Evolutionary conservation across 163 green algal genomes (phyloP), one percentile per base, ranked within the genome.

Genomic region (Volvox carteri): DNA sequence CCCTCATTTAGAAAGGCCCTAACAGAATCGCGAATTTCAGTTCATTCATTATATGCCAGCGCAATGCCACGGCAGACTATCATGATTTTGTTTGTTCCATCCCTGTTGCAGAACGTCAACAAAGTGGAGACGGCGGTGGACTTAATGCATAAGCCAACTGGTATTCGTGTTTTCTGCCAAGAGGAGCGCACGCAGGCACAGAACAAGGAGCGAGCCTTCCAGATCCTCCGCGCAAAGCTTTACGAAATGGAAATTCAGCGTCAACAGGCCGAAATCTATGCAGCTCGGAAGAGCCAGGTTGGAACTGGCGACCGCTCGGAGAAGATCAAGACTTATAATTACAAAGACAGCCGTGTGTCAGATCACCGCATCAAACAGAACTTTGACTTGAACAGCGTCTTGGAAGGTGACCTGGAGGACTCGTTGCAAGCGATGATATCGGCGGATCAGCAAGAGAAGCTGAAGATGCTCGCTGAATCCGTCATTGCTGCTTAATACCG

Each of bases 321-420:
- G 94, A 99, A 99, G 94, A 99, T 99, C 93, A 98, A 98, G 85
- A 99, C 98, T 0, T 99, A 99, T 93, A 99, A 99, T 93, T 99
- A 97, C 93, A 99, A 99, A 90, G 98, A 99, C 91, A 97, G 90
- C 56, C 94, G 98, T 37, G 95, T 99, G 81, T 97, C 93, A 68
- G 98, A 99, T 90, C 98, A 99, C 93, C 94, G 98, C 60, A 92
- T 97, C 21, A 99, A 99, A 90, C 74, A 94, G 41, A 99, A 99
- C 93, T 99, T 96, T 84, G 96, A 99, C 88, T 93, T 99, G 23
- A 95, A 96, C 79, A 96, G 95, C 83, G 42, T 92, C n/a, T 41
- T 92, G 50, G 87, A 92, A 42, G 86, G 92, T 48, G 84, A 62
- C 73, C 58, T 75, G 72, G 60, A 86, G 74, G 65, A 84, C 41